A percentile compares a stretch with the other conserved stretches of the same genome.
Evolutionary conservation across 2,329 filamentous ascomycete genomes (phyloP).

Genomic region (Apiospora saccharicola): DNA sequence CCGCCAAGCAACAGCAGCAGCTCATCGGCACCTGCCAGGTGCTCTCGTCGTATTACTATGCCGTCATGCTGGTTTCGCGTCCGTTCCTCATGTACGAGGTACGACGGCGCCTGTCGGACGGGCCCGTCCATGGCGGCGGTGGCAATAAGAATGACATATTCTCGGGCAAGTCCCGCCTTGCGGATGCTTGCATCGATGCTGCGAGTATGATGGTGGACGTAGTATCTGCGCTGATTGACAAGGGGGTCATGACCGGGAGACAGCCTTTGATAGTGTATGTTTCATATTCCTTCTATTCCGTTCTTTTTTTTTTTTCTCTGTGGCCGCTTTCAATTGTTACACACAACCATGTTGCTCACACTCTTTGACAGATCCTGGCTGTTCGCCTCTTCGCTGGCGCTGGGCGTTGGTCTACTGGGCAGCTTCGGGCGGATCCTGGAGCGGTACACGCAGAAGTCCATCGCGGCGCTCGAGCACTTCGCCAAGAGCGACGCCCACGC

Average conservation of each 20-base stretch:
- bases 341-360: background rate
- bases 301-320: too few relatives aligned
- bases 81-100: slow-evolving; percentile 65
- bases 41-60: slow-evolving; percentile 62
- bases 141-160: slow-evolving; percentile 33
- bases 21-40: slow-evolving; percentile 58
- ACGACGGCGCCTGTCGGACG: slow-evolving; percentile 52
- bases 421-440: slow-evolving; percentile 61
- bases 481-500: slow-evolving; percentile 58
- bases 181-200: slow-evolving; percentile 63
- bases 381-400: slow-evolving; percentile 60
- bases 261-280: slow-evolving; percentile 59
- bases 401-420: slow-evolving; percentile 59
- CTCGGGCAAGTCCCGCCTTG: slow-evolving; percentile 57
- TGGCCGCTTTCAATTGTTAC: background rate
- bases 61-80: slow-evolving; percentile 63
- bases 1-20: slow-evolving; percentile 30
- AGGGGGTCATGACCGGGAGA: slow-evolving; percentile 48
- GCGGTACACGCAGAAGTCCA: slow-evolving; percentile 56
- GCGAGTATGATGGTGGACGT: slow-evolving; percentile 61
- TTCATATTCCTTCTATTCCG: background rate
- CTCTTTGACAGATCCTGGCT: slow-evolving; percentile 55
- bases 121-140: slow-evolving; percentile 26
- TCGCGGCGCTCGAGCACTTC: slow-evolving; percentile 58
- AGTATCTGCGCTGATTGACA: slow-evolving; percentile 53